Percentiles rank a stretch among this genome's conserved stretches.
phyloP scores from a whole-genome alignment of 1,284 basidiomycete genomes.

The Filobasidium uniguttulatum region DNA sequence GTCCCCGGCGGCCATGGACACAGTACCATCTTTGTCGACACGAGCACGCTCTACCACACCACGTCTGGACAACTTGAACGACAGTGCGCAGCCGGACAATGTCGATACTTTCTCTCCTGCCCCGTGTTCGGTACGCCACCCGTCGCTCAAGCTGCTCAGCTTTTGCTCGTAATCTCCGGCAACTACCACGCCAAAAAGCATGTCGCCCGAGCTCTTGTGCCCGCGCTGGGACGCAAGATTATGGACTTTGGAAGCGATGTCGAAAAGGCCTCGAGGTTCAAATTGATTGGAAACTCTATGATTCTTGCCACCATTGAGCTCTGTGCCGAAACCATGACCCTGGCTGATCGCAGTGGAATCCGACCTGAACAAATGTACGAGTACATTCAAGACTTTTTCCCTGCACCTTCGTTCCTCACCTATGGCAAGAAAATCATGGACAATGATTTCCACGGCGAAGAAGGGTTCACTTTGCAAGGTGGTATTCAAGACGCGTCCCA shows the following conservation, averaged over 20 bases:
- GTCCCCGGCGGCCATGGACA: constrained; percentile 24
- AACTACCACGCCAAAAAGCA: constrained; percentile 73
- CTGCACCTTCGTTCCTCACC: constrained; percentile 20
- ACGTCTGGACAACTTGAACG: constrained; percentile 63
- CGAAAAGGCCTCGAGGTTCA: constrained; percentile 59
- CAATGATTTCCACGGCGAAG: constrained; percentile 58
- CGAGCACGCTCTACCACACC: constrained; percentile 62
- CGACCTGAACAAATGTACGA: constrained; percentile 44
- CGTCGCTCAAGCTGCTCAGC: constrained; percentile 53
- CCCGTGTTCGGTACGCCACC: constrained; percentile 62
- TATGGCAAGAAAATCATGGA: constrained; percentile 22
- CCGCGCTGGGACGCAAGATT: constrained; percentile 59
- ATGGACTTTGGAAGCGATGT: constrained; percentile 41
- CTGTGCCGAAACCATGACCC: constrained; percentile 64
- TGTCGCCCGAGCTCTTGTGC: constrained; percentile 53
- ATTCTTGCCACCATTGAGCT: constrained; percentile 54
- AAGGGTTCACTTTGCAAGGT: constrained; percentile 73
- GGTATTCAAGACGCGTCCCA: constrained; percentile 69
- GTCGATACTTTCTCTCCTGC: constrained; percentile 56
- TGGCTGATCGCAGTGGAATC: constrained; percentile 72
- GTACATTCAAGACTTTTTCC: constrained; percentile 45
- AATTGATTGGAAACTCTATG: constrained; percentile 57
- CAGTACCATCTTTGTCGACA: constrained; percentile 67
- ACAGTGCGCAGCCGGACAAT: constrained; percentile 48
- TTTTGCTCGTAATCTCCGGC: constrained; percentile 66